Evolutionary conservation across 331 rosid species (phyloP), one percentile per base, ranked within the genome.

Genomic region (Erythrophleum ivorense): DNA sequence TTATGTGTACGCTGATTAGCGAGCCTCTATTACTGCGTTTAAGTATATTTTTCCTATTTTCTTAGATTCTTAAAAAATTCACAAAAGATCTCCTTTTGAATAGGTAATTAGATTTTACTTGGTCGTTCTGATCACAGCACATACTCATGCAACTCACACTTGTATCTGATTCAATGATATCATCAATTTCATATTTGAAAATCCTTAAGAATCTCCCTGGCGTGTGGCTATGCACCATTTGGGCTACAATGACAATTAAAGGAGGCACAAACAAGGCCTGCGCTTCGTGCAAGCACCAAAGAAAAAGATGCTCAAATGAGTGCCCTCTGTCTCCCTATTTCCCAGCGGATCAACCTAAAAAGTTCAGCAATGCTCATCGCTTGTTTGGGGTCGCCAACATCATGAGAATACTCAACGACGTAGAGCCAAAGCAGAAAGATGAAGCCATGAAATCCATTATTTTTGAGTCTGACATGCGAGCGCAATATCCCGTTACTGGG

Each of bases 281-380:
- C 43, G 94, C 92, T 1, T 87, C 90, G 0, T 91, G 95, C 89
- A 91, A 87, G 38, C 83, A 78, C 67, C 95, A 91, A 67, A 73
- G 93, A 59, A 52, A 89, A 54, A 85, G 73, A 40, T 89, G 93
- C 14, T 60, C 81, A 0, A 79, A 83, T 1, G 90, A 84, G 0
- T 91, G 95, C 34, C 41, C 64, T 33, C 72, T 91, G 0, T 77
- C 92, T 5, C 89, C 92, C 0, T 86, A 78, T 77, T 91, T 91
- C 49, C 91, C 95, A 0, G 71, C 87, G 0, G 87, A 91, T 49
- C 77, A 87, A 5, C 84, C 86, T 7, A 49, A 73, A 13, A 71
- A 16, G 13, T 91, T 91, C n/a, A 77, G 34, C 43, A 76, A 86
- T 2, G 90, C 88, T 14, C 95, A 89, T 41, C 88, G 89, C 9